A percentile compares a stretch with the other conserved stretches of the same genome.
Evolutionary conservation across 2,329 filamentous ascomycete species (phyloP).

Genomic region (Tolypocladium capitatum): DNA sequence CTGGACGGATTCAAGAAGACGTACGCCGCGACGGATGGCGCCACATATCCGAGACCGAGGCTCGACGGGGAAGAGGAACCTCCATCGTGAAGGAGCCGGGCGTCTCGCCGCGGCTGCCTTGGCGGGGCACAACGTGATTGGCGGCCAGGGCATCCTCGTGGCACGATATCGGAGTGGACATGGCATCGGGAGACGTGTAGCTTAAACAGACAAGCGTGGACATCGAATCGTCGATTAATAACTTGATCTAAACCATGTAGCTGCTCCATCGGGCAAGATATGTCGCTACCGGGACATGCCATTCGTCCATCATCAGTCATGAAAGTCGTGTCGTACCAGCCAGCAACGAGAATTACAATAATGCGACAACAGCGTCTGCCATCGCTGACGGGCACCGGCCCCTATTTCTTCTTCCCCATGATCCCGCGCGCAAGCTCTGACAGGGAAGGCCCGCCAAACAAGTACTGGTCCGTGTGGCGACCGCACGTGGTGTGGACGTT

Average conservation of each 20-base stretch:
- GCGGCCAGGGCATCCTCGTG: too few relatives aligned
- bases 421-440: constrained; percentile 28
- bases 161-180: background rate
- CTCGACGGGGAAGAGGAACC: constrained; percentile 5
- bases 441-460: constrained; percentile 36
- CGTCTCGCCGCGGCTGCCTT: background rate
- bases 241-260: background rate
- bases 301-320: constrained; percentile 1
- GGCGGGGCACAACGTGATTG: too few relatives aligned
- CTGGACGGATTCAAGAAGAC: constrained; percentile 16
- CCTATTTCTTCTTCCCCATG: constrained; percentile 17
- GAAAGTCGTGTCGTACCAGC: constrained; percentile 13
- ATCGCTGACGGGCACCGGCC: background rate
- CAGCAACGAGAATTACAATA: constrained; percentile 10
- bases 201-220: background rate
- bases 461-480: constrained; percentile 38
- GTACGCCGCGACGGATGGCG: constrained; percentile 20
- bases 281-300: background rate
- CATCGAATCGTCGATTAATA: too few relatives aligned
- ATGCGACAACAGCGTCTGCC: constrained; percentile 1
- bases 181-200: too few relatives aligned
- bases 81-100: background rate
- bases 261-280: background rate
- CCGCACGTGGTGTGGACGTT: constrained; percentile 43
- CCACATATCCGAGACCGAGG: constrained; percentile 13